Evolutionary conservation across 257 asterid genomes (phyloP).

Genomic region (Nicotiana attenuata): DNA sequence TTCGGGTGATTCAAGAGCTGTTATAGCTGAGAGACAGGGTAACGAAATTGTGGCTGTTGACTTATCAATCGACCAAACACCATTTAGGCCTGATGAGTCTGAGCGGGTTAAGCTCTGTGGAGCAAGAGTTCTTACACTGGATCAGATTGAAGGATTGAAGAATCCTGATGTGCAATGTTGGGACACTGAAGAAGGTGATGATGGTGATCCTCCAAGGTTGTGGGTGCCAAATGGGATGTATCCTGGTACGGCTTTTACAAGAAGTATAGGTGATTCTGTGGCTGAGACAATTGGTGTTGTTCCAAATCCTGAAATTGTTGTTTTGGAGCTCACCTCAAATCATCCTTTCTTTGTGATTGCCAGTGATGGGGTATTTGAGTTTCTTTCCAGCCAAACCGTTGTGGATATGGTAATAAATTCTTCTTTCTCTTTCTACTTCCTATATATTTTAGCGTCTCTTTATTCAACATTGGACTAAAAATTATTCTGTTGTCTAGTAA

Average conservation of each 20-base stretch:
- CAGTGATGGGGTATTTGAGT: constrained; percentile 97
- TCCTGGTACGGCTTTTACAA: constrained; percentile 97
- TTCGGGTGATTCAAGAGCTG: constrained; percentile 93
- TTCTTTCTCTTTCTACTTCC: constrained; percentile 6
- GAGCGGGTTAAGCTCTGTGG: constrained; percentile 90
- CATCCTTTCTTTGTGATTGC: constrained; percentile 88
- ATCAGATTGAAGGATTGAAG: constrained; percentile 96
- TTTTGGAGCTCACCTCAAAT: constrained; percentile 65
- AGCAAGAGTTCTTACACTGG: constrained; percentile 94
- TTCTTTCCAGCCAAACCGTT: constrained; percentile 90
- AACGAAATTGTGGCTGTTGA: constrained; percentile 71
- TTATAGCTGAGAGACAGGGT: constrained; percentile 73
- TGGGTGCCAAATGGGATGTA: constrained; percentile 99
- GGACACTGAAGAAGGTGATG: constrained; percentile 95
- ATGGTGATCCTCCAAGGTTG: constrained; percentile 96
- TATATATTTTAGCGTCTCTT: neutral
- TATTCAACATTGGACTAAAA: neutral
- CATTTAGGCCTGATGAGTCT: constrained; percentile 77
- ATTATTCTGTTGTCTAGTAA: neutral
- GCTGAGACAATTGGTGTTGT: constrained; percentile 95
- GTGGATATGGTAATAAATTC: constrained; percentile 75
- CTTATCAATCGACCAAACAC: constrained; percentile 85
- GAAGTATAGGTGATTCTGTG: constrained; percentile 93
- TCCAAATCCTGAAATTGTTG: constrained; percentile 86
- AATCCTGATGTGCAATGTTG: constrained; percentile 78